Conservation (phyloP, 768 basidiomycete genomes). For the Collybia nuda region DNA sequence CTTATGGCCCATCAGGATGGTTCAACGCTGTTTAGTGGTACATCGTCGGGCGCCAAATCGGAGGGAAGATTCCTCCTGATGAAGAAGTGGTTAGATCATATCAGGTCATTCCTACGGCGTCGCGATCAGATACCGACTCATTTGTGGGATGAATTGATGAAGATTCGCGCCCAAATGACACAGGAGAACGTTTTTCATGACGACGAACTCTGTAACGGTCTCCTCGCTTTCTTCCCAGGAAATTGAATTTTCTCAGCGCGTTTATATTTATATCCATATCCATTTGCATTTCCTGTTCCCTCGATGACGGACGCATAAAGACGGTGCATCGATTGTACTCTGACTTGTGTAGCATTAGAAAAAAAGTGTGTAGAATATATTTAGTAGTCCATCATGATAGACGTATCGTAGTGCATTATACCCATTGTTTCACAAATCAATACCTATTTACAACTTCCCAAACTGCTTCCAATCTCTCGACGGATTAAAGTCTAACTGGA, state of each 20-base stretch:
- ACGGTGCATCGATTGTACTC: neutral
- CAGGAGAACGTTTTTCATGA: conserved; percentile 9
- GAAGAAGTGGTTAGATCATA: conserved; percentile 51
- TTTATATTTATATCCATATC: neutral
- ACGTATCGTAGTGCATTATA: neutral
- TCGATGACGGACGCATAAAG: neutral
- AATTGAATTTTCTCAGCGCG: neutral
- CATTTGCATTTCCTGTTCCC: neutral
- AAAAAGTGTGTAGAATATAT: no score
- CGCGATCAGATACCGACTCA: conserved; percentile 42
- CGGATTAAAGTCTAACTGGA: no score
- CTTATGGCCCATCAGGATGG: conserved; percentile 52
- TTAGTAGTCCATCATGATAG: neutral
- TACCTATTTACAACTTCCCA: no score
- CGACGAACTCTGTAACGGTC: conserved; percentile 16
- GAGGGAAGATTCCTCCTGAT: conserved; percentile 46
- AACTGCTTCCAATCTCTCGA: no score
- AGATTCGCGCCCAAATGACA: conserved; percentile 28
- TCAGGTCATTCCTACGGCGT: conserved; percentile 42
- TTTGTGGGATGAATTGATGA: conserved; percentile 49
- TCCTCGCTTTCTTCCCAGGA: conserved; percentile 22
- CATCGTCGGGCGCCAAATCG: conserved; percentile 16
- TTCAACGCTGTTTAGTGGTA: conserved; percentile 18
- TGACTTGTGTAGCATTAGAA: neutral
- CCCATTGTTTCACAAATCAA: neutral